Conservation (phyloP, 2,329 filamentous ascomycete species). For the Lasiodiplodia sp. region DNA sequence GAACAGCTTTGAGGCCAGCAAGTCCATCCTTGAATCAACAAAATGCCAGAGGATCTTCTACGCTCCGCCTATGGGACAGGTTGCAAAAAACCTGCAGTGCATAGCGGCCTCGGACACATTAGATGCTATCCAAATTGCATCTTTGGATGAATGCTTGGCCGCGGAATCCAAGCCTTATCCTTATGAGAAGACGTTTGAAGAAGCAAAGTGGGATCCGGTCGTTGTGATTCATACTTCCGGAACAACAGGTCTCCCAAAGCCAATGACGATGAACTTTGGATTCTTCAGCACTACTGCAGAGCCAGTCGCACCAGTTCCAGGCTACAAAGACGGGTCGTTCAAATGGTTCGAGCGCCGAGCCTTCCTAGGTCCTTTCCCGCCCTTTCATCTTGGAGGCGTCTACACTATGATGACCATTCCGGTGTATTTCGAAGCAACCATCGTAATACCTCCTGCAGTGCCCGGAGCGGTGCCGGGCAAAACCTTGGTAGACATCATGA, state of each 20-base stretch:
- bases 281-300: background rate
- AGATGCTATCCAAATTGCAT: constrained; percentile 13
- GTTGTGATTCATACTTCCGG: constrained; percentile 44
- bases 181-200: constrained; percentile 35
- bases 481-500: background rate
- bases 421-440: background rate
- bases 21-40: constrained; percentile 29
- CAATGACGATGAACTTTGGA: constrained; percentile 32
- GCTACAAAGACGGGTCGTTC: background rate
- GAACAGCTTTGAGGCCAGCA: constrained; percentile 32
- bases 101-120: constrained; percentile 29
- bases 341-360: background rate
- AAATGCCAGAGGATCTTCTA: constrained; percentile 24
- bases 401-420: background rate
- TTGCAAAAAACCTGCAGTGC: constrained; percentile 27
- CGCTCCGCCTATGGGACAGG: constrained; percentile 10
- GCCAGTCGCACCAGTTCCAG: background rate
- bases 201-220: constrained; percentile 37
- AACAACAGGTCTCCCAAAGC: constrained; percentile 44
- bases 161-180: constrained; percentile 24
- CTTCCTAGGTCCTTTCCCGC: background rate
- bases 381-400: background rate
- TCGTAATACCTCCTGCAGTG: background rate
- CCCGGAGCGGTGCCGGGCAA: background rate
- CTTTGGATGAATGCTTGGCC: constrained; percentile 2